A percentile compares a stretch with the other conserved stretches of the same genome.
Conservation (phyloP, 345 rosid genomes). For the Syzygium aromaticum region DNA sequence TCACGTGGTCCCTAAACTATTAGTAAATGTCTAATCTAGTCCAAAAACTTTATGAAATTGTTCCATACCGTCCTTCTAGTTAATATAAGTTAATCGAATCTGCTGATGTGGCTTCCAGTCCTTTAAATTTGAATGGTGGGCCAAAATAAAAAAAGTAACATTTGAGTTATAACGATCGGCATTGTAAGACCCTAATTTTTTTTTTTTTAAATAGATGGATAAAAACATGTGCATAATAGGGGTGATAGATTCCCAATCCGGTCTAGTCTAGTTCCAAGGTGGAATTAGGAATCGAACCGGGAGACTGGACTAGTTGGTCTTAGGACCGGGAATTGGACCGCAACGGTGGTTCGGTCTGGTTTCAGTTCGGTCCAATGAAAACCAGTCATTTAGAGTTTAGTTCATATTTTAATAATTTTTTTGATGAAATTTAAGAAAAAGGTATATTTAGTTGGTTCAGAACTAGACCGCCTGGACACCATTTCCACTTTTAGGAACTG, state of each 20-base stretch:
- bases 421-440: too few relatives aligned
- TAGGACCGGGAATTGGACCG: too few relatives aligned
- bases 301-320: too few relatives aligned
- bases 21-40: not conserved
- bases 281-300: fast-evolving
- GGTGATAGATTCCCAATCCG: too few relatives aligned
- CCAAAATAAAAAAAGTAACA: not conserved
- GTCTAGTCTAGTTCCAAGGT: fast-evolving
- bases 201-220: too few relatives aligned
- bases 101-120: fast-evolving
- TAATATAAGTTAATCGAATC: fast-evolving
- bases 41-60: fast-evolving
- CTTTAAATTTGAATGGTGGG: not conserved
- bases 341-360: too few relatives aligned
- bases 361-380: too few relatives aligned
- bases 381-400: too few relatives aligned
- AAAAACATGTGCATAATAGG: too few relatives aligned
- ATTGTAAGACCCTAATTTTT: not conserved
- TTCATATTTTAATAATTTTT: too few relatives aligned
- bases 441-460: too few relatives aligned
- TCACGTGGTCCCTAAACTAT: fast-evolving
- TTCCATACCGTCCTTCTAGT: fast-evolving
- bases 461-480: fast-evolving
- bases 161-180: not conserved
- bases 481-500: fast-evolving